Percentiles rank a stretch among this genome's conserved stretches.
Evolutionary conservation across 176 grass and related monocot genomes (phyloP).

Genomic region (Oryza meyeriana): DNA sequence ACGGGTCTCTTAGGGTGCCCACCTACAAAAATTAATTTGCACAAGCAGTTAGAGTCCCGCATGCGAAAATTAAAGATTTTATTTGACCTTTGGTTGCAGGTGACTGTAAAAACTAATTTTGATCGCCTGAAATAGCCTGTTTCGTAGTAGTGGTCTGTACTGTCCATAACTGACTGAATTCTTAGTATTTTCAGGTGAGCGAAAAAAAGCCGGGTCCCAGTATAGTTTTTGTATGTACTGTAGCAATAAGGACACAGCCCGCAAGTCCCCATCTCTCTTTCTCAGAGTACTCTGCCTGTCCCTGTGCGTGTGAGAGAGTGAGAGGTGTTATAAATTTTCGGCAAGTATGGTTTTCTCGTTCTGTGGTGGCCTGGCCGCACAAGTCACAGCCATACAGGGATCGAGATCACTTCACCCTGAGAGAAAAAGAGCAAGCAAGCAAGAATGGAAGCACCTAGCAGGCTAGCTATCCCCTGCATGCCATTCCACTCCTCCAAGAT

Average conservation of each 20-base stretch:
- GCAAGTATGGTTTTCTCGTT: slow-evolving; percentile 51
- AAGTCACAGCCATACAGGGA: slow-evolving; percentile 38
- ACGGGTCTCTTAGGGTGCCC: too few relatives aligned
- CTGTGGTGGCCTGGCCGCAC: slow-evolving; percentile 51
- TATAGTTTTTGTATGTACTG: background rate
- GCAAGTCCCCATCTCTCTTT: slow-evolving; percentile 2
- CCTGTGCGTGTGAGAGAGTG: slow-evolving; percentile 3
- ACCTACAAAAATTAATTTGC: too few relatives aligned
- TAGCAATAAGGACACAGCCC: background rate
- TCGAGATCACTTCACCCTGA: slow-evolving; percentile 1
- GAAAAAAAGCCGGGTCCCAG: too few relatives aligned
- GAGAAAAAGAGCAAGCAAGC: background rate
- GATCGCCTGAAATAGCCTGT: too few relatives aligned
- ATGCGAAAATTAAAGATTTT: too few relatives aligned
- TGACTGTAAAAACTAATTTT: too few relatives aligned
- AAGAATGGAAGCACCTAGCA: slow-evolving; percentile 1
- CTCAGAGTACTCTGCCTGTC: background rate
- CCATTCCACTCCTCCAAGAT: background rate
- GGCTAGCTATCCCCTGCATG: background rate
- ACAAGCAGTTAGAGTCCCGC: too few relatives aligned
- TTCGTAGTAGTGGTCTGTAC: too few relatives aligned
- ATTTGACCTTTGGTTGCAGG: too few relatives aligned
- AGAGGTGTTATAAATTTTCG: slow-evolving; percentile 59
- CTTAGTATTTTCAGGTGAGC: background rate
- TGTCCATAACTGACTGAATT: too few relatives aligned